These are phyloP conservation scores for Penstemon barbatus DNA, from an alignment of 257 asterid genomes.

Conservation along the genomic window DNA sequence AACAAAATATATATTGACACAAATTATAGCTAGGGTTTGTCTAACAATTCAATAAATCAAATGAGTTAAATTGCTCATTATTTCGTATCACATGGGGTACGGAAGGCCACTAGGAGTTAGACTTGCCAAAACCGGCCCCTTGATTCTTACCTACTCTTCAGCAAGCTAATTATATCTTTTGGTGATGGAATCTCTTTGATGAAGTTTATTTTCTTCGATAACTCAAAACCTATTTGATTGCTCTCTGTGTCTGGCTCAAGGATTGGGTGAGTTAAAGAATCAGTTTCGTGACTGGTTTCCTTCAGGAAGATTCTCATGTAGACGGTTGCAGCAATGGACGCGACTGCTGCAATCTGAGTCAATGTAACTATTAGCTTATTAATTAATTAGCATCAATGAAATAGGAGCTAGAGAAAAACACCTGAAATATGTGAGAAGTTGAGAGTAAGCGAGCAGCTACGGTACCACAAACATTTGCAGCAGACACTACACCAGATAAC, in stretches of 20 bases:
- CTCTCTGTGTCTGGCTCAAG: slow-evolving; percentile 1
- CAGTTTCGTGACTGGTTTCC: slow-evolving; percentile 19
- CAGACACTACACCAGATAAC: slow-evolving; percentile 41
- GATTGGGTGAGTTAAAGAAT: slow-evolving; percentile 26
- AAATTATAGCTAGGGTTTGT: too few species aligned
- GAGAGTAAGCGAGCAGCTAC: slow-evolving; percentile 48
- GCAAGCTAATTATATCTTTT: slow-evolving; percentile 37
- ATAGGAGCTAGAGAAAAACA: background rate
- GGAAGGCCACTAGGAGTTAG: too few species aligned
- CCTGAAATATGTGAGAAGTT: slow-evolving; percentile 46
- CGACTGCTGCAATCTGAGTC: slow-evolving; percentile 37
- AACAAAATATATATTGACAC: too few species aligned
- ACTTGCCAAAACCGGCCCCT: too few species aligned
- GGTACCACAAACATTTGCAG: slow-evolving; percentile 39
- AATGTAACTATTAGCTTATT: too few species aligned
- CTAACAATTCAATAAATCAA: too few species aligned
- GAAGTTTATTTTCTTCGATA: slow-evolving; percentile 18
- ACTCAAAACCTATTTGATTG: background rate
- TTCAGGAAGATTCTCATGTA: slow-evolving; percentile 38
- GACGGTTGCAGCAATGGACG: slow-evolving; percentile 33
- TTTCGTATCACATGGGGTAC: too few species aligned
- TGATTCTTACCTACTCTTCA: slow-evolving; percentile 48
- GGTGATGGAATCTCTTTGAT: slow-evolving; percentile 28
- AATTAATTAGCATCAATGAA: background rate
- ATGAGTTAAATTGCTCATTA: too few species aligned